Evolutionary conservation across 768 basidiomycete genomes (phyloP), one percentile per base, ranked within the genome.

Genomic region (Russula lepida): DNA sequence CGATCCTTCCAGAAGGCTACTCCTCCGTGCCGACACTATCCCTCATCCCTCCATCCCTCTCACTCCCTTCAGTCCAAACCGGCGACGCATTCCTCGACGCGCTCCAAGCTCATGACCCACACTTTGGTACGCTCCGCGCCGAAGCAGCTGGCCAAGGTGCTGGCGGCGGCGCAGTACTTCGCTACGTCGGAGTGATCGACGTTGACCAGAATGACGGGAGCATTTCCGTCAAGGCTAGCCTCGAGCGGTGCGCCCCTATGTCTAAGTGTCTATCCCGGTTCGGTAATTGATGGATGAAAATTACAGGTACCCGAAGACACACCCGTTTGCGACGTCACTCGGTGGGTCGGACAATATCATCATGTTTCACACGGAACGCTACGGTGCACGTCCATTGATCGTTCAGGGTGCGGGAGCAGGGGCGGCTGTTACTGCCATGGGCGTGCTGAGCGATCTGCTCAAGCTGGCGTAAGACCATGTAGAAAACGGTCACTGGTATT

Each of bases 391-490:
- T 44, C 95, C 97, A 1, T 76, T 99, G 58, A 91, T 98, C 62
- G 81, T 99, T 35, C 95, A 98, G 69, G 97, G 97, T 53, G 87
- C 95, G 0, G 97, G 97, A 3, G 97, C 97, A 0, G 97, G 97
- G n/a, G 93, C 93, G 1, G 93, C 89, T 27, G 95, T 98, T 15
- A 99, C 97, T 33, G 97, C 97, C 0, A 98, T 98, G 92, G 97
- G 97, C 8, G 94, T 98, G 17, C 79, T 95, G 66, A 85, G 89
- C 50, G 95, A 98, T 70, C 74, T 95, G 56, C 73, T 98, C 70
- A 89, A 76, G 68, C 64, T 80, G 30, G 71, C 74, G 4, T 77
- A 67, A 57, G 27, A 0, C 15, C 5, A 9, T 2, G 5, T 19
- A 0, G 21, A 17, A 30, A 15, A 44, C n/a, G 13, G 5, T 19